phyloP scores from a whole-genome alignment of 208 protist genomes.

The Vickermania spadyakhi region DNA sequence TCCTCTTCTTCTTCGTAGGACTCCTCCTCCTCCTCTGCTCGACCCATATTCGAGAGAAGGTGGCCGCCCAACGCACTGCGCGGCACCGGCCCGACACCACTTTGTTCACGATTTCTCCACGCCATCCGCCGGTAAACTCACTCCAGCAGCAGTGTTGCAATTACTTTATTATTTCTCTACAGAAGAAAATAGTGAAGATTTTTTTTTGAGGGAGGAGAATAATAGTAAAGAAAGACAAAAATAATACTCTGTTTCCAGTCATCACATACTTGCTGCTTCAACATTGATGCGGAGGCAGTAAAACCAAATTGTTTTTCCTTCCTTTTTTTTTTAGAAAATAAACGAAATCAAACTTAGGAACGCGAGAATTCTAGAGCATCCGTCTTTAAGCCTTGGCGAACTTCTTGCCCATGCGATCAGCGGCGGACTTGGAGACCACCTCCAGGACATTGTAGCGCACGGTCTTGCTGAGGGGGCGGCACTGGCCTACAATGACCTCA shows the following conservation, averaged over 20 bases:
- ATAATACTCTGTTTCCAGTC: too few species aligned
- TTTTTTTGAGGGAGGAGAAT: too few species aligned
- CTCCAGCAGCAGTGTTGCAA: too few species aligned
- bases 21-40: not conserved
- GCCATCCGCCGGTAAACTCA: too few species aligned
- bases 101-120: not conserved
- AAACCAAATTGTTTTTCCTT: not conserved
- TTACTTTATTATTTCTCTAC: too few species aligned
- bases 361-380: not conserved
- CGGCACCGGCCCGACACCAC: slow-evolving; percentile 1
- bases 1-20: not conserved
- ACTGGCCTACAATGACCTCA: slow-evolving; percentile 98
- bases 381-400: slow-evolving; percentile 42
- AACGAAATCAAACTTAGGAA: not conserved
- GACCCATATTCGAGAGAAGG: not conserved
- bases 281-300: too few species aligned
- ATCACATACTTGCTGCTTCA: too few species aligned
- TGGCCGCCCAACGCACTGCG: not conserved
- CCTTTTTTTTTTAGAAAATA: not conserved
- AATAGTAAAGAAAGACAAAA: too few species aligned
- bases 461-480: slow-evolving; percentile 99
- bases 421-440: slow-evolving; percentile 81
- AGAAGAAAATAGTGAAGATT: too few species aligned
- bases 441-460: slow-evolving; percentile 99
- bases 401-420: slow-evolving; percentile 82